Base-by-base conservation (phyloP, 202 grass and related monocot species). In the Schoenoplectus triqueter region DNA sequence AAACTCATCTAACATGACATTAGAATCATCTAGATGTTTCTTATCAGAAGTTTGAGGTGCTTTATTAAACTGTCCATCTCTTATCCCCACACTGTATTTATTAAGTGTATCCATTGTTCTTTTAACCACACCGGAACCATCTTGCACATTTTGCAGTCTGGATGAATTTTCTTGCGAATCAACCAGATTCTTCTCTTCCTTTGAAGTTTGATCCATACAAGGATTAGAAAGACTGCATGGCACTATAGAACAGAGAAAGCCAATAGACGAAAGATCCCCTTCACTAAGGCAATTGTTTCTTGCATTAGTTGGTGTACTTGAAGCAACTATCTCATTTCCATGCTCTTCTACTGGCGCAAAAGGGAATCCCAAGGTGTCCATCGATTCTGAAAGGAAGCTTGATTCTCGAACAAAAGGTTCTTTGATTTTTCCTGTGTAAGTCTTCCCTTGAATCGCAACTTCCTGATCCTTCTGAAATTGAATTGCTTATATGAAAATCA, bases 321-420 rank as follows among this genome's bases (percentile, higher is more conserved):
- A 98, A 88, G 82, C 83, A 52, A 85, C 86, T 86, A 89, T 89
- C 83, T 95, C 92, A 88, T 73, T 86, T 70, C 55, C 52, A 20
- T 87, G 85, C 67, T 82, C 84, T 64, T 41, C 70, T 86, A 73
- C 82, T 82, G 80, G 84, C 67, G 85, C 40, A 78, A 86, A 73
- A 78, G 59, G 77, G 64, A 83, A 83, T 50, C 88, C 68, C 9
- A 71, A 85, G 77, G 69, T 81, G 69, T 90, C 74, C 41, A 89
- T 91, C 5, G 95, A 97, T 85, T 97, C 95, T 86, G 95, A 94
- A 89, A 97, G 92, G 83, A 87, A 97, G 86, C 95, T 97, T 84
- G 91, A 91, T 88, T 93, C 93, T 47, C 84, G 39, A 73, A 77
- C 41, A 64, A 93, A 91, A 67, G 91, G 81, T 78, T 59, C 51